Percentiles rank a stretch among this genome's conserved stretches.
These are phyloP conservation scores for Pseudogymnoascus sp. DNA, from an alignment of 2,329 filamentous ascomycete species.

Conservation along the genomic window DNA sequence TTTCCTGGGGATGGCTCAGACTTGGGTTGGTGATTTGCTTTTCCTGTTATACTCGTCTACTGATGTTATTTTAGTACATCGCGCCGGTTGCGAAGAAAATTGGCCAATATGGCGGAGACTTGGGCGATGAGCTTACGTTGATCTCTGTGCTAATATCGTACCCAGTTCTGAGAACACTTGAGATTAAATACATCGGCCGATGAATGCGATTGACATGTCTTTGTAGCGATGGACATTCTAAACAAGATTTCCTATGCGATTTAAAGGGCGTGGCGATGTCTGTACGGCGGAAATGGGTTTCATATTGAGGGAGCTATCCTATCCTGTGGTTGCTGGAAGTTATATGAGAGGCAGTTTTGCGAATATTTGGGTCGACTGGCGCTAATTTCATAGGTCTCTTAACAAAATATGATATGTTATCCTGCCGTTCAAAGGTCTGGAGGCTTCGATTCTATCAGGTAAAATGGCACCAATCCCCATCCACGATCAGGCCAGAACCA, in stretches of 20 bases:
- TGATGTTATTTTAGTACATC: neutral
- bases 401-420: neutral
- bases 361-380: neutral
- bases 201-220: neutral
- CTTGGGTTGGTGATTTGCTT: conserved; percentile 14
- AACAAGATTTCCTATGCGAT: no score
- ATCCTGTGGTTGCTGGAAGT: neutral
- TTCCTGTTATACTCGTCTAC: neutral
- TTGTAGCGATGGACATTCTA: no score
- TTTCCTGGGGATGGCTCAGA: conserved; percentile 19
- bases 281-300: no score
- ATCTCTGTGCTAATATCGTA: neutral
- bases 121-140: neutral
- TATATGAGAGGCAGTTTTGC: neutral
- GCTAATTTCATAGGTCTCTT: neutral
- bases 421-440: neutral
- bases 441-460: neutral
- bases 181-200: neutral
- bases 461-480: neutral
- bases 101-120: neutral
- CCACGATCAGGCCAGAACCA: neutral
- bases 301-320: neutral
- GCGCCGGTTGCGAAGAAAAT: neutral
- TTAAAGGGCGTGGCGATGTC: no score
- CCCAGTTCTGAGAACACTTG: neutral